These are phyloP conservation scores for Pyrenophora tritici-repentis DNA, from an alignment of 2,329 filamentous ascomycete species.

Conservation along the genomic window DNA sequence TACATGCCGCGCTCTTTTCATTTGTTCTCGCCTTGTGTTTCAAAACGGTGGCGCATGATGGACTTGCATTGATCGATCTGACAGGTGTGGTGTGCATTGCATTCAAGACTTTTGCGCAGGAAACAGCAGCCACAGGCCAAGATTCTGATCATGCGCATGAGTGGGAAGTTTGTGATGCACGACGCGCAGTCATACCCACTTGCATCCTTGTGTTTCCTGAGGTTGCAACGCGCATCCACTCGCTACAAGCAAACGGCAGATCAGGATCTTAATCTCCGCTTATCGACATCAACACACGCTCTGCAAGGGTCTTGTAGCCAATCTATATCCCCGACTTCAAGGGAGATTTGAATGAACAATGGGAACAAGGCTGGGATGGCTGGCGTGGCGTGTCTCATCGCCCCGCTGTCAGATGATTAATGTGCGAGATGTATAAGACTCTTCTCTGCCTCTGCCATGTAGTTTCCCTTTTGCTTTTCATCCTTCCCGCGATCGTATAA, in stretches of 20 bases:
- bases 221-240: neutral
- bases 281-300: neutral
- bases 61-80: no score
- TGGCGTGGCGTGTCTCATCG: conserved; percentile 12
- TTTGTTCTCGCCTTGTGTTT: conserved; percentile 7
- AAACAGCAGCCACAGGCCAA: no score
- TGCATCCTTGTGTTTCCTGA: neutral
- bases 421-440: conserved; percentile 24
- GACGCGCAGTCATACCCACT: conserved; percentile 6
- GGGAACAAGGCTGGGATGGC: conserved; percentile 17
- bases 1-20: neutral
- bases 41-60: conserved; percentile 1
- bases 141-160: no score
- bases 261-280: conserved; percentile 14
- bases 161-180: neutral
- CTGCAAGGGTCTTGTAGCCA: conserved; percentile 6
- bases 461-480: conserved; percentile 1
- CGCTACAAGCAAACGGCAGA: conserved; percentile 5
- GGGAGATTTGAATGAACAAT: conserved; percentile 9
- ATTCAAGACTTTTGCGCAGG: no score
- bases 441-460: conserved; percentile 3
- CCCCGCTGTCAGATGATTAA: no score
- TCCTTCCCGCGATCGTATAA: conserved; percentile 22
- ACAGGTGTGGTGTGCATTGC: neutral
- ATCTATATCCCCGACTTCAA: conserved; percentile 2